Evolutionary conservation across 73 alveolate genomes (phyloP).

Genomic region (Symbiodinium pilosum): DNA sequence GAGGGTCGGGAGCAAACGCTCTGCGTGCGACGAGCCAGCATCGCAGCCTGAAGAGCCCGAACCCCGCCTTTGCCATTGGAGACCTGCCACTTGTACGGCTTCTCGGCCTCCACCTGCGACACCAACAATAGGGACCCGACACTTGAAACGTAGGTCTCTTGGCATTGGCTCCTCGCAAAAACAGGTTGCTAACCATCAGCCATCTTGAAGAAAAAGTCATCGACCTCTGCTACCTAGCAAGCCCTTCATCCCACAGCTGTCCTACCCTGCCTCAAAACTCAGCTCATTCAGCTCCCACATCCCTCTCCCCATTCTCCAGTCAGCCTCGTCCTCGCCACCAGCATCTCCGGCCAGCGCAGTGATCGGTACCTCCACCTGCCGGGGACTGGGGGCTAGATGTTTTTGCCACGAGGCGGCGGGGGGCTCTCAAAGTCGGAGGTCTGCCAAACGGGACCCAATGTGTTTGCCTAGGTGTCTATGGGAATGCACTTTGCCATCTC

Average conservation of each 20-base stretch:
- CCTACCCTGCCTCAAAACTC: background rate
- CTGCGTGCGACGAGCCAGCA: background rate
- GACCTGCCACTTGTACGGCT: constrained; percentile 94
- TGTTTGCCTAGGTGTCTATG: too few relatives aligned
- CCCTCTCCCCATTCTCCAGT: background rate
- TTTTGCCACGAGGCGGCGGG: too few relatives aligned
- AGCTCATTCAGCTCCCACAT: too few relatives aligned
- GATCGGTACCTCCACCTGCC: constrained; percentile 31
- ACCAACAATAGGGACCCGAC: too few relatives aligned
- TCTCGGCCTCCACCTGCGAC: constrained; percentile 22
- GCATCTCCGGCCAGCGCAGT: constrained; percentile 45
- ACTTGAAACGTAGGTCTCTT: too few relatives aligned
- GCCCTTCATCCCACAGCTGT: background rate
- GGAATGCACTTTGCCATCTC: too few relatives aligned
- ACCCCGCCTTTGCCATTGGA: constrained; percentile 66
- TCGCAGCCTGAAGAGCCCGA: background rate
- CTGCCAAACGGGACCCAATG: too few relatives aligned
- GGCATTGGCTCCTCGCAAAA: too few relatives aligned
- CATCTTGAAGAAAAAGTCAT: too few relatives aligned
- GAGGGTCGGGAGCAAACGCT: too few relatives aligned
- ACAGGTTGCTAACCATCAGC: too few relatives aligned
- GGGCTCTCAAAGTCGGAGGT: too few relatives aligned
- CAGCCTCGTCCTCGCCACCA: constrained; percentile 13
- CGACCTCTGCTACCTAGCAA: background rate
- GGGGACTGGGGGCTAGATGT: background rate